Conservation (phyloP, 192 early-diverging fungal genomes). For the Paraglomus brasilianum region DNA sequence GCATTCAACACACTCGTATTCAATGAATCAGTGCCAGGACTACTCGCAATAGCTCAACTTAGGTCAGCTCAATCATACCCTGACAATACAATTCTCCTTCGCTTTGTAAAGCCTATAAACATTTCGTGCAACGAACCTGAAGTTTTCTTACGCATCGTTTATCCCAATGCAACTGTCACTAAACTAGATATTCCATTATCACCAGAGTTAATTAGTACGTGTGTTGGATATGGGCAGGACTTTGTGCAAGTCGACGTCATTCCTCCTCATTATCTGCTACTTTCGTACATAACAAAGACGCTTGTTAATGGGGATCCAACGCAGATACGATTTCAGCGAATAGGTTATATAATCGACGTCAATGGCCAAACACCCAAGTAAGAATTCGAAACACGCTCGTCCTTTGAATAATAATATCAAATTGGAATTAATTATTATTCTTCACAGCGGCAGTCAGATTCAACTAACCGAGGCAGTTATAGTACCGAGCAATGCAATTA, state of each 20-base stretch:
- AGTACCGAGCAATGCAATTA: neutral
- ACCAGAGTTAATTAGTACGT: neutral
- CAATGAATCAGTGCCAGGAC: no score
- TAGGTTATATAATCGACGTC: neutral
- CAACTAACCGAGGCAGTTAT: neutral
- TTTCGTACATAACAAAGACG: slow-evolving; percentile 8
- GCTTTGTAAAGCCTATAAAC: neutral
- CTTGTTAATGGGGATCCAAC: neutral
- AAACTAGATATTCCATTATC: neutral
- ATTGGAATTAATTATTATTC: neutral
- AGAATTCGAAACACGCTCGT: neutral
- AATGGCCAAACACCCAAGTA: neutral
- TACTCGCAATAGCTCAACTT: no score
- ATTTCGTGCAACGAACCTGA: neutral
- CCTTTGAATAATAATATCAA: neutral
- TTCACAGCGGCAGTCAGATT: neutral
- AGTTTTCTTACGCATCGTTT: neutral
- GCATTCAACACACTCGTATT: no score
- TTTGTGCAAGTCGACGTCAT: neutral
- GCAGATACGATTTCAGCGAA: neutral
- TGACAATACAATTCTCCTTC: neutral
- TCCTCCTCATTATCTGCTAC: neutral
- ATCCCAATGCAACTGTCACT: neutral
- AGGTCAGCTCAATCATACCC: no score
- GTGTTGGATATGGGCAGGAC: neutral